Evolutionary conservation across 257 asterid species (phyloP).

Genomic region (Solanum pennellii): DNA sequence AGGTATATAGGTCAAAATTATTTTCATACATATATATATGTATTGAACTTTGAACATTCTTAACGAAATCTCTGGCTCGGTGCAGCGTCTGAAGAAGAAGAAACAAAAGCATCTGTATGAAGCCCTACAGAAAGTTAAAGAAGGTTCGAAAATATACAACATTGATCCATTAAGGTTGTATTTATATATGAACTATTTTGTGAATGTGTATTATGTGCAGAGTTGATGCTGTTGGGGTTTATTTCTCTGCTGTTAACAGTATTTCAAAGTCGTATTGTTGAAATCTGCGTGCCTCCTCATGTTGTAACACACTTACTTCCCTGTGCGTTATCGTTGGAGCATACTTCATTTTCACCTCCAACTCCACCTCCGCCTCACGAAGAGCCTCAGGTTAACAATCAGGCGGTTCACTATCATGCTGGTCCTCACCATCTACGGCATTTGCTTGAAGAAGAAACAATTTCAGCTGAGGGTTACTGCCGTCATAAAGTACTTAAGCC

Average conservation of each 20-base stretch:
- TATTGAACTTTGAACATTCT: not conserved
- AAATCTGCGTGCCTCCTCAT: constrained; percentile 18
- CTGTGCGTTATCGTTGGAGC: constrained; percentile 3
- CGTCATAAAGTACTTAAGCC: not conserved
- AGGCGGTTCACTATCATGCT: not conserved
- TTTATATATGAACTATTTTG: not conserved
- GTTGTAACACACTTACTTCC: constrained; percentile 24
- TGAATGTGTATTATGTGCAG: constrained; percentile 12
- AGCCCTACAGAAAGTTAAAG: constrained; percentile 40
- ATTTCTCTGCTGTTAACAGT: constrained; percentile 36
- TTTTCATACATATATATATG: not conserved
- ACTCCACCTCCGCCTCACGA: not conserved
- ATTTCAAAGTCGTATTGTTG: constrained; percentile 15
- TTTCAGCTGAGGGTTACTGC: not conserved
- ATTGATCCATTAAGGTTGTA: not conserved
- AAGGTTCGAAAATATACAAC: constrained; percentile 11
- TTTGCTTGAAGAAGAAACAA: not conserved
- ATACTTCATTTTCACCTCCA: not conserved
- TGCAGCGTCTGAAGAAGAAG: constrained; percentile 33
- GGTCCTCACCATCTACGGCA: not conserved
- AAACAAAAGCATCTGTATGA: constrained; percentile 30
- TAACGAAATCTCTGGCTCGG: not conserved
- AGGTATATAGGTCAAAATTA: not conserved
- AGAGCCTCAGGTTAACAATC: not conserved
- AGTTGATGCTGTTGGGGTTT: constrained; percentile 46